Percentiles rank a stretch among this genome's conserved stretches.
phyloP scores from a whole-genome alignment of 2,329 filamentous ascomycete genomes.

The Onygenales sp. region DNA sequence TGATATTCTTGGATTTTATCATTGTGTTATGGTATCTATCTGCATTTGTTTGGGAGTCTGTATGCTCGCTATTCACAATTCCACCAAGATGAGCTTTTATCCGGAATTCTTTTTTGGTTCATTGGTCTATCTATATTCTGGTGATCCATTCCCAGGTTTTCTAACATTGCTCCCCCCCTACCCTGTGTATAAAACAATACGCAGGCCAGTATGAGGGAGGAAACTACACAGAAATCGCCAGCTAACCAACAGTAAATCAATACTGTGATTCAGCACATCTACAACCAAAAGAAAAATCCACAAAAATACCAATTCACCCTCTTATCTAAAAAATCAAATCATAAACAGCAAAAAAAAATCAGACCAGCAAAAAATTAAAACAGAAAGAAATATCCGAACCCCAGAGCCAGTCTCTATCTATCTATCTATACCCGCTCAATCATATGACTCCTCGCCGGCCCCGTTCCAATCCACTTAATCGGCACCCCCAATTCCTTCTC shows the following conservation, averaged over 20 bases:
- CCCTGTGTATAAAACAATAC: background rate
- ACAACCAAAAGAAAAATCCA: too few relatives aligned
- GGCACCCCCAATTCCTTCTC: constrained; percentile 47
- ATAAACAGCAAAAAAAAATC: background rate
- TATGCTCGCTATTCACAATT: background rate
- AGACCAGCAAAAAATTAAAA: background rate
- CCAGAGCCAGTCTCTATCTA: background rate
- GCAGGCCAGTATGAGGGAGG: background rate
- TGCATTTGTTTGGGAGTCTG: background rate
- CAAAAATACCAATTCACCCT: too few relatives aligned
- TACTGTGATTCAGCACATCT: too few relatives aligned
- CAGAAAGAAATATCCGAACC: background rate
- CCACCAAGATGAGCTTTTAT: background rate
- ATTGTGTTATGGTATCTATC: background rate
- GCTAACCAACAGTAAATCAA: too few relatives aligned
- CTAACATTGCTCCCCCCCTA: background rate
- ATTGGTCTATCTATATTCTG: background rate
- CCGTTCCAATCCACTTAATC: constrained; percentile 55
- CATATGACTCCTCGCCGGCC: constrained; percentile 53
- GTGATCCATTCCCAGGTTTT: background rate
- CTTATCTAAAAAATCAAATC: too few relatives aligned
- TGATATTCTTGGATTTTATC: too few relatives aligned
- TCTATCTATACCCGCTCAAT: constrained; percentile 33
- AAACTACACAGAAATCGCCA: background rate
- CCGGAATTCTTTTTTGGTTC: background rate